These are phyloP conservation scores for Conticribra weissflogii DNA, from an alignment of 108 stramenopile genomes.

Conservation along the genomic window DNA sequence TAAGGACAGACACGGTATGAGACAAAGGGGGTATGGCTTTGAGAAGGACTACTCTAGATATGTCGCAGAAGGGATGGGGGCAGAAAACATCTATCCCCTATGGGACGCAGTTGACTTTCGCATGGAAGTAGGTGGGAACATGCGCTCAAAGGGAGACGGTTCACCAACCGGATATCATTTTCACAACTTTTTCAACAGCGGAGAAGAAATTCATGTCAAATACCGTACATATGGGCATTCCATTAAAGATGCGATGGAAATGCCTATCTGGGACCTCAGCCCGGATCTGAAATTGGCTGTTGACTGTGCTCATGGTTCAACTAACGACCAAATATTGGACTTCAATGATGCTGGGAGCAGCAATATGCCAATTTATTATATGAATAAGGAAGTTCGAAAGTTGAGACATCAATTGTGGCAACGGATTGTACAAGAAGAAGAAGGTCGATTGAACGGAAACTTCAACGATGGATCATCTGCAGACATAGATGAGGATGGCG, in stretches of 20 bases:
- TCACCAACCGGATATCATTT: constrained; percentile 59
- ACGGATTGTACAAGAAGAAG: constrained; percentile 29
- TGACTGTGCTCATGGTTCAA: constrained; percentile 36
- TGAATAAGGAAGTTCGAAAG: constrained; percentile 17
- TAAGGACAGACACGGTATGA: constrained; percentile 20
- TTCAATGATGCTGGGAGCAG: constrained; percentile 11
- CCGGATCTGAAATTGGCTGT: constrained; percentile 33
- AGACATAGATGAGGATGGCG: not conserved
- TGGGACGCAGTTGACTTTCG: constrained; percentile 37
- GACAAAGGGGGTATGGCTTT: constrained; percentile 23
- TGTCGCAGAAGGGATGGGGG: constrained; percentile 4
- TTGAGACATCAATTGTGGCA: constrained; percentile 31
- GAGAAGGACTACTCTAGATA: constrained; percentile 6
- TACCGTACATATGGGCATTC: constrained; percentile 62
- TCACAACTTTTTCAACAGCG: constrained; percentile 55
- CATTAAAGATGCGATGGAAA: constrained; percentile 20
- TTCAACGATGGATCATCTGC: not conserved
- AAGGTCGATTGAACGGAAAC: constrained; percentile 8
- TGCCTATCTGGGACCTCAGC: constrained; percentile 25
- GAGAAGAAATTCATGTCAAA: constrained; percentile 43
- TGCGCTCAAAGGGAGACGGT: constrained; percentile 8
- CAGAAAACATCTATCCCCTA: constrained; percentile 21
- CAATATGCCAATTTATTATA: constrained; percentile 31
- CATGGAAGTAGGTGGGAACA: constrained; percentile 3
- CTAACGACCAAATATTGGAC: constrained; percentile 1